These are phyloP conservation scores for Panicum miliaceum DNA, from an alignment of 176 grass and related monocot species.

Conservation along the genomic window DNA sequence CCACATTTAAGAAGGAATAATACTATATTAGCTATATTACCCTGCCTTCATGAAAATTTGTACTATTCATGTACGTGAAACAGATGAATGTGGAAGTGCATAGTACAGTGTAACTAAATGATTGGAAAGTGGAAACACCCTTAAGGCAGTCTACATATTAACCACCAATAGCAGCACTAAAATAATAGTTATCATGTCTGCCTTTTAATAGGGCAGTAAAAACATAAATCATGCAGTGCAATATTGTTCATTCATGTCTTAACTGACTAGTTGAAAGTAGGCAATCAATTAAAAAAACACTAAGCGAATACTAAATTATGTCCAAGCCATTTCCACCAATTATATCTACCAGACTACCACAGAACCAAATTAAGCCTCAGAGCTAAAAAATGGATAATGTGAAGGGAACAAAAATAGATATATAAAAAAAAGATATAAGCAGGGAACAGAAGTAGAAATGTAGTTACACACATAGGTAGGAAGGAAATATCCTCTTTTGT, in stretches of 20 bases:
- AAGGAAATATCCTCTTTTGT: neutral
- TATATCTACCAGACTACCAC: neutral
- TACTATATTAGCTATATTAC: conserved; percentile 11
- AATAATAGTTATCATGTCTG: neutral
- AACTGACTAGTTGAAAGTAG: neutral
- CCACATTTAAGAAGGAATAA: neutral
- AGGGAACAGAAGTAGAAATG: neutral
- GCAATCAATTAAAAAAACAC: neutral
- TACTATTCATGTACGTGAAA: neutral
- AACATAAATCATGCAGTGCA: neutral
- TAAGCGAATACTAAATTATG: neutral
- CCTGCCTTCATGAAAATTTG: neutral
- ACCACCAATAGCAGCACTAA: neutral
- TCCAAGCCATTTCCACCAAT: neutral
- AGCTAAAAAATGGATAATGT: neutral
- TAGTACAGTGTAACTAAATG: neutral
- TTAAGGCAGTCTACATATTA: neutral
- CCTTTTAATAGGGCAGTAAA: neutral
- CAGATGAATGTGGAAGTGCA: neutral
- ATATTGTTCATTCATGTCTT: neutral
- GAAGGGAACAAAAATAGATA: neutral
- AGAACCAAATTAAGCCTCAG: neutral
- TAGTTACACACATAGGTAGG: neutral
- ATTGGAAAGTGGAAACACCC: neutral
- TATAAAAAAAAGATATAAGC: neutral